A percentile compares a stretch with the other conserved stretches of the same genome.
Evolutionary conservation across 2,329 filamentous ascomycete genomes (phyloP).

Genomic region (Sporothrix mexicana): DNA sequence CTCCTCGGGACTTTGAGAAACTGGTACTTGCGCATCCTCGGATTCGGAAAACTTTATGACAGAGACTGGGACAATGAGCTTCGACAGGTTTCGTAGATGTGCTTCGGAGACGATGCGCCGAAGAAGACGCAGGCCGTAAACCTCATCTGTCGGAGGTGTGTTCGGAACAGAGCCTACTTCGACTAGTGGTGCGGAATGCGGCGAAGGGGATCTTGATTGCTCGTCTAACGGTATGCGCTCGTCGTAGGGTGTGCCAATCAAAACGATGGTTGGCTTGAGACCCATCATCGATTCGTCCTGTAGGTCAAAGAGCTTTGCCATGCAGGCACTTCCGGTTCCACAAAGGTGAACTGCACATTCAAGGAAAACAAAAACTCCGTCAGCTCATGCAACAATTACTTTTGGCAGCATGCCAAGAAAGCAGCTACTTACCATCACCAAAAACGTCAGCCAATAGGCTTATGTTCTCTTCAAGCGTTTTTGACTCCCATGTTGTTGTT

Average conservation of each 20-base stretch:
- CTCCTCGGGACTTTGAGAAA: background rate
- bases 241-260: conserved; percentile 62
- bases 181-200: conserved; percentile 48
- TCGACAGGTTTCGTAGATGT: conserved; percentile 61
- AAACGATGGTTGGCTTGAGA: conserved; percentile 61
- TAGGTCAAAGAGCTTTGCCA: conserved; percentile 59
- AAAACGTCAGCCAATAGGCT: conserved; percentile 60
- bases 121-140: conserved; percentile 61
- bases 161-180: conserved; percentile 45
- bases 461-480: conserved; percentile 54
- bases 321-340: conserved; percentile 58
- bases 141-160: conserved; percentile 51
- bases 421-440: conserved; percentile 55
- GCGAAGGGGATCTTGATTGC: conserved; percentile 50
- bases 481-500: conserved; percentile 43
- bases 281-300: conserved; percentile 59
- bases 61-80: conserved; percentile 62
- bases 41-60: conserved; percentile 53
- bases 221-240: conserved; percentile 50
- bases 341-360: conserved; percentile 59
- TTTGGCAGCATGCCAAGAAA: conserved; percentile 1
- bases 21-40: background rate
- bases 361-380: background rate
- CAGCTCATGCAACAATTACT: background rate
- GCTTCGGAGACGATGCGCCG: conserved; percentile 65